These are phyloP conservation scores for Hypoxylon fuscum DNA, from an alignment of 495 filamentous ascomycete genomes.

Conservation along the genomic window DNA sequence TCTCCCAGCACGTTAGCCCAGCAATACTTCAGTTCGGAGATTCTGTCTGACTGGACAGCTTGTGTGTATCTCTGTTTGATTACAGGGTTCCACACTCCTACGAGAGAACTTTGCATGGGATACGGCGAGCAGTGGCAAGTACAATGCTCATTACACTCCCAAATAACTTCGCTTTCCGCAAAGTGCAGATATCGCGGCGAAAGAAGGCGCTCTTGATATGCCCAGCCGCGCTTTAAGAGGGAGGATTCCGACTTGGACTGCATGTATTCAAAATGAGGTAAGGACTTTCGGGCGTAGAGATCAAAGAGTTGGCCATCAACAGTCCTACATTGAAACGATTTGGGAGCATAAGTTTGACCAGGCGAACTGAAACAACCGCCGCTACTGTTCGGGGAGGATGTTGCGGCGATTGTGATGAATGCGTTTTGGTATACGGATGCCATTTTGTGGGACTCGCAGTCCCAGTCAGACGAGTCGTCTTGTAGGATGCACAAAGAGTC, in stretches of 20 bases:
- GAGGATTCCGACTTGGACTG: not conserved
- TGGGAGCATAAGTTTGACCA: not conserved
- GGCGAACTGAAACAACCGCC: not conserved
- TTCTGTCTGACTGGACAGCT: not conserved
- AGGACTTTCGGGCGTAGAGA: not conserved
- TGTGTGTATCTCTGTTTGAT: not conserved
- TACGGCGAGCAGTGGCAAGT: slow-evolving; percentile 27
- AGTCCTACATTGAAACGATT: not conserved
- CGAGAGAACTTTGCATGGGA: not conserved
- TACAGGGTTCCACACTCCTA: not conserved
- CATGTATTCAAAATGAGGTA: not conserved
- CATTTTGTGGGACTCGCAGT: slow-evolving; percentile 34
- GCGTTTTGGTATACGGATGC: slow-evolving; percentile 30
- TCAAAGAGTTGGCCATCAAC: not conserved
- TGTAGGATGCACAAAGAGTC: slow-evolving; percentile 46
- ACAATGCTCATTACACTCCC: slow-evolving; percentile 34
- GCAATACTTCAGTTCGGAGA: not conserved
- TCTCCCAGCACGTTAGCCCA: not conserved
- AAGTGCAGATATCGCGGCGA: slow-evolving; percentile 36
- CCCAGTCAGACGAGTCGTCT: slow-evolving; percentile 34
- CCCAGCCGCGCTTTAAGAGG: slow-evolving; percentile 36
- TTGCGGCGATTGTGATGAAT: not conserved
- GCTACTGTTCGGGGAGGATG: not conserved
- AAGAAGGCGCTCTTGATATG: slow-evolving; percentile 41
- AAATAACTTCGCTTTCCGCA: slow-evolving; percentile 29